Evolutionary conservation across 495 filamentous ascomycete species (phyloP).

Genomic region (Hyaloscypha variabilis): DNA sequence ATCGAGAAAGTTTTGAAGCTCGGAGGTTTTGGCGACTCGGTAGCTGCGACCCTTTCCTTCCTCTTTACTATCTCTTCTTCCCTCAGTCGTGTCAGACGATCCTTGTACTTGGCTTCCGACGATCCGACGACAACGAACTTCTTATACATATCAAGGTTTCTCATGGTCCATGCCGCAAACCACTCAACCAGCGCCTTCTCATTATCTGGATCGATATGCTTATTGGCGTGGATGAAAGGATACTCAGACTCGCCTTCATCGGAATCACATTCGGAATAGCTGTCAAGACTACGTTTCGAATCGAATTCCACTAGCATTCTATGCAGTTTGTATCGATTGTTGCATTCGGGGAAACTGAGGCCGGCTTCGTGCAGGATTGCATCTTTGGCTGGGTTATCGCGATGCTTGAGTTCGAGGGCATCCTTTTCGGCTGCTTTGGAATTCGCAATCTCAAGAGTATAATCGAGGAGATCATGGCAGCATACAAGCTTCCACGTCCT

Average conservation of each 20-base stretch:
- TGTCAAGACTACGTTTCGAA: not conserved
- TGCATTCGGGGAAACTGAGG: slow-evolving; percentile 32
- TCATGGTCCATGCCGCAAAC: slow-evolving; percentile 55
- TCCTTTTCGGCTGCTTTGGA: slow-evolving; percentile 41
- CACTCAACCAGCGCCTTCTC: slow-evolving; percentile 55
- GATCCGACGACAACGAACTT: slow-evolving; percentile 49
- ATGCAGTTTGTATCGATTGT: slow-evolving; percentile 31
- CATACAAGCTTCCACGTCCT: slow-evolving; percentile 44
- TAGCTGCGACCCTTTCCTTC: not conserved
- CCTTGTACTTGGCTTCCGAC: not conserved
- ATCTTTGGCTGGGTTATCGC: slow-evolving; percentile 23
- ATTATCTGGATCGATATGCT: slow-evolving; percentile 50
- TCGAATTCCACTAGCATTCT: slow-evolving; percentile 33
- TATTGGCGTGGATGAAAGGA: slow-evolving; percentile 43
- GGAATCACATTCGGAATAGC: not conserved
- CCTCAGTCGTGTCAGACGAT: not conserved
- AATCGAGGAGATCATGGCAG: slow-evolving; percentile 30
- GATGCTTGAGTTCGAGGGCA: slow-evolving; percentile 20
- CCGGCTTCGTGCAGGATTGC: slow-evolving; percentile 30
- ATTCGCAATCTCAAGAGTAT: slow-evolving; percentile 41
- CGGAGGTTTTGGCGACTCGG: not conserved
- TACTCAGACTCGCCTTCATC: slow-evolving; percentile 37
- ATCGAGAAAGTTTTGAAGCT: not conserved
- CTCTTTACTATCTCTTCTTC: not conserved
- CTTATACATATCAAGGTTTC: slow-evolving; percentile 47